These are phyloP conservation scores for Notholithocarpus densiflorus DNA, from an alignment of 306 rosid genomes.

Conservation along the genomic window DNA sequence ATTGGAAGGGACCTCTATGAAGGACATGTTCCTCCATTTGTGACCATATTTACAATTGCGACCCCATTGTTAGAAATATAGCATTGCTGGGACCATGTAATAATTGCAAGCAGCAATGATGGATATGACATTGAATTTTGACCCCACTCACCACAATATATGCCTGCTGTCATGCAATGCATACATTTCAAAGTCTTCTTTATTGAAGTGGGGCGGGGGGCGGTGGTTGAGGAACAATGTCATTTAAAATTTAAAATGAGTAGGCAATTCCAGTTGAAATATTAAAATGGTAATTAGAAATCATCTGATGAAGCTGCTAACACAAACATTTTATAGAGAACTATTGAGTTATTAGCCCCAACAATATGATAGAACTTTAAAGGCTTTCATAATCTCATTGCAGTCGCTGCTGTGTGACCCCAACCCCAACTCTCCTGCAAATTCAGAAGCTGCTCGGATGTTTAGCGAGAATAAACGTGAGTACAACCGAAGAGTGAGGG, in stretches of 20 bases:
- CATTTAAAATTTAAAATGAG: background rate
- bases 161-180: no score
- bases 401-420: constrained; percentile 95
- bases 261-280: background rate
- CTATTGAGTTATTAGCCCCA: background rate
- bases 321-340: background rate
- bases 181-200: no score
- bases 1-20: background rate
- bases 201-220: no score
- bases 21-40: background rate
- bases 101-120: no score
- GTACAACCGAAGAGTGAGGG: constrained; percentile 85
- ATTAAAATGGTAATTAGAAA: background rate
- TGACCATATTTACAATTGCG: background rate
- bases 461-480: constrained; percentile 89
- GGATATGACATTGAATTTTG: no score
- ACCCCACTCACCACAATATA: no score
- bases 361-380: background rate
- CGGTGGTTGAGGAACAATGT: no score
- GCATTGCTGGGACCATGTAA: no score
- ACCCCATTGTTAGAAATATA: background rate
- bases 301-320: background rate
- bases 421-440: constrained; percentile 97
- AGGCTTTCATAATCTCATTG: constrained; percentile 21
- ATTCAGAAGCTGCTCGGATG: constrained; percentile 95